These are phyloP conservation scores for Pseudopyrenochaeta lycopersici DNA, from an alignment of 2,329 filamentous ascomycete genomes.

Conservation along the genomic window DNA sequence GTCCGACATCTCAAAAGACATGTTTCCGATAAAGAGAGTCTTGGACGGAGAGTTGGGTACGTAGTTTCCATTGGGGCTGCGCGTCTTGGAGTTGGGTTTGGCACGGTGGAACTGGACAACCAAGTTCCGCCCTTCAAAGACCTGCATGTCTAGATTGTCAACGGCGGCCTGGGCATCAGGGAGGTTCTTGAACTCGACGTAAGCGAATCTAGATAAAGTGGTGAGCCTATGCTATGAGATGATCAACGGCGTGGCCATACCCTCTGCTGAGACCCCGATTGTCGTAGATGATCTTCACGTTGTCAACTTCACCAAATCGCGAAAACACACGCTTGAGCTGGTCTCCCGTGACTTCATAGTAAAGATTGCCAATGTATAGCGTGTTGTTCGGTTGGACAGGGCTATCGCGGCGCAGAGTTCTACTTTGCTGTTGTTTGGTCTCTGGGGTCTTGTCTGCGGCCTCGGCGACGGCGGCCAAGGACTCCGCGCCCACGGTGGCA, in stretches of 20 bases:
- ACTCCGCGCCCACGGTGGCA: constrained; percentile 36
- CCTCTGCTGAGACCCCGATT: constrained; percentile 73
- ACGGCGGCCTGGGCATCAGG: constrained; percentile 66
- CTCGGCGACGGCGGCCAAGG: constrained; percentile 25
- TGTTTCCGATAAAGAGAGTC: constrained; percentile 84
- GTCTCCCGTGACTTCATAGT: constrained; percentile 71
- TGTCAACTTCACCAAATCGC: constrained; percentile 65
- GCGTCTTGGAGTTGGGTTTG: constrained; percentile 23
- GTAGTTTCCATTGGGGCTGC: constrained; percentile 1
- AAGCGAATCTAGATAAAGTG: constrained; percentile 65
- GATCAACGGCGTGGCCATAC: constrained; percentile 52
- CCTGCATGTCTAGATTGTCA: constrained; percentile 65
- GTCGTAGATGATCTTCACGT: constrained; percentile 67
- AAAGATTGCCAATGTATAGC: constrained; percentile 74
- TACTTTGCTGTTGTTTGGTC: neutral
- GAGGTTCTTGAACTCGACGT: constrained; percentile 66
- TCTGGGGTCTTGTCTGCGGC: neutral
- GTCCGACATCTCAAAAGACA: constrained; percentile 86
- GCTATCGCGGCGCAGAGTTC: constrained; percentile 1
- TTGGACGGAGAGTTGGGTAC: constrained; percentile 61
- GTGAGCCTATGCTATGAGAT: constrained; percentile 14
- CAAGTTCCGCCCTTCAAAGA: constrained; percentile 71
- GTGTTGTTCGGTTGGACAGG: constrained; percentile 44
- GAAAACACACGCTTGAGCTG: constrained; percentile 68
- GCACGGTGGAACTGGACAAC: constrained; percentile 66